Conservation (phyloP, 208 protist species). For the Acanthamoeba castellanii region DNA sequence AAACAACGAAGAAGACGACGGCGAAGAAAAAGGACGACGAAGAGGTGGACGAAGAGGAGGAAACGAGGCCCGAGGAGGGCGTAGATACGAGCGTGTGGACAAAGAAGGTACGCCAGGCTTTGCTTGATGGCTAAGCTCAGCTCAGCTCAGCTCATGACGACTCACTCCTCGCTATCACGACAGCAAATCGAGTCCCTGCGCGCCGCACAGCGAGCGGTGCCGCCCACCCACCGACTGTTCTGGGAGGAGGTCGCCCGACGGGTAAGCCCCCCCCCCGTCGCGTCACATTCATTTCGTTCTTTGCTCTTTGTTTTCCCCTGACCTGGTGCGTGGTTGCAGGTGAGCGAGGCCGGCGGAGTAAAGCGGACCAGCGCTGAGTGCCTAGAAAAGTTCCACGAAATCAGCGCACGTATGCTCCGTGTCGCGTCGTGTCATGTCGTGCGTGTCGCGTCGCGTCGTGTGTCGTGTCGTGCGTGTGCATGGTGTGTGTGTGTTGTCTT, state of each 20-base stretch:
- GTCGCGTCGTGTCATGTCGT: neutral
- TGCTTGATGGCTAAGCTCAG: no score
- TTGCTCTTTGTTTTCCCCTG: neutral
- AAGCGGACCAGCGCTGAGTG: neutral
- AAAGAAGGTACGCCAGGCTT: neutral
- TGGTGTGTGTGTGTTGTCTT: neutral
- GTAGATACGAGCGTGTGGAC: neutral
- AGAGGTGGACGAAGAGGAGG: neutral
- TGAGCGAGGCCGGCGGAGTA: neutral
- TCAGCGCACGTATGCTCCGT: neutral
- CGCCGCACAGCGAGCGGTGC: neutral
- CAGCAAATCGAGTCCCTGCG: constrained; percentile 6
- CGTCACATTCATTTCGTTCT: no score
- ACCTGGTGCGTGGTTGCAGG: neutral
- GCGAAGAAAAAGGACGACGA: neutral
- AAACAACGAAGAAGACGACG: neutral
- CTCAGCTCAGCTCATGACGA: neutral
- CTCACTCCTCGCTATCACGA: neutral
- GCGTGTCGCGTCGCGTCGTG: neutral
- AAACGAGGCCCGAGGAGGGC: neutral
- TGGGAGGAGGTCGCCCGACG: constrained; percentile 23
- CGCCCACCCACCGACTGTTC: neutral
- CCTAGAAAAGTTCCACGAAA: neutral
- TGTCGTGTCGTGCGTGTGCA: neutral
- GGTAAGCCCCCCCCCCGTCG: neutral